Conservation (phyloP, 1,284 basidiomycete genomes). For the Trichosporon sp. region DNA sequence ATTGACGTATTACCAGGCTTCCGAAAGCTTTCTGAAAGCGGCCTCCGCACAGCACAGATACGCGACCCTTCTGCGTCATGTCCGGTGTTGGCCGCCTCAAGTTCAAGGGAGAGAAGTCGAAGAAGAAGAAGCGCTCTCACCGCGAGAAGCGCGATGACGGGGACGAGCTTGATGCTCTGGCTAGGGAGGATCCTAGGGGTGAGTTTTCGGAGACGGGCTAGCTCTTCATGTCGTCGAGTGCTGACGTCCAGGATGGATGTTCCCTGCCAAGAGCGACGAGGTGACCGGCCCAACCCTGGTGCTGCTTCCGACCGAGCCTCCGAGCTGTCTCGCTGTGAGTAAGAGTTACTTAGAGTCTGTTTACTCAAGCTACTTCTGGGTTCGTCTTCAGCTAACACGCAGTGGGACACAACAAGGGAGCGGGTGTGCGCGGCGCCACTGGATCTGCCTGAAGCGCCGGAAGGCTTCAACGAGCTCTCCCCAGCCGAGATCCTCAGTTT, state of each 20-base stretch:
- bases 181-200: conserved; percentile 53
- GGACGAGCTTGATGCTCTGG: conserved; percentile 47
- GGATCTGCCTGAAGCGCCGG: conserved; percentile 53
- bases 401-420: conserved; percentile 54
- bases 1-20: too few relatives aligned
- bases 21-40: too few relatives aligned
- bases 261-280: conserved; percentile 52
- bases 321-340: conserved; percentile 52
- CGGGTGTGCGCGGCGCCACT: conserved; percentile 53
- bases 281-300: conserved; percentile 58
- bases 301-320: conserved; percentile 50
- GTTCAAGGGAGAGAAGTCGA: conserved; percentile 60
- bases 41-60: too few relatives aligned
- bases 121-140: conserved; percentile 59
- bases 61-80: background rate
- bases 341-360: background rate
- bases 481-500: conserved; percentile 46
- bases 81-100: conserved; percentile 40
- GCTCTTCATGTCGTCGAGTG: background rate
- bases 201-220: background rate
- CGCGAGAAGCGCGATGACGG: conserved; percentile 39
- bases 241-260: conserved; percentile 55
- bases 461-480: conserved; percentile 51
- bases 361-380: too few relatives aligned
- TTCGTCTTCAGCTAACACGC: conserved; percentile 16